phyloP scores from a whole-genome alignment of 345 rosid genomes.

The Lumnitzera littorea region DNA sequence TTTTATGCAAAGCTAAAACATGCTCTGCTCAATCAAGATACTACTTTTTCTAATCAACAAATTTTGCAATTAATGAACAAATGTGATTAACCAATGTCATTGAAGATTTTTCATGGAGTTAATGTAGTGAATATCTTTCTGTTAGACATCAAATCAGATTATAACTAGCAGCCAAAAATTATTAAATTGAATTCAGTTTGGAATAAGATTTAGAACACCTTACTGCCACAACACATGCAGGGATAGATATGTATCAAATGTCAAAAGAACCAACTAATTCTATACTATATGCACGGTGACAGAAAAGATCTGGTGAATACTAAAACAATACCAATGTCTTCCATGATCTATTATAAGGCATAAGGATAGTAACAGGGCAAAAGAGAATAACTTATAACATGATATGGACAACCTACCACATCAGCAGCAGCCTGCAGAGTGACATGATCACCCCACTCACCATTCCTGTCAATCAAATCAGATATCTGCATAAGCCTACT shows the following conservation, averaged over 20 bases:
- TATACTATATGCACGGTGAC: not conserved
- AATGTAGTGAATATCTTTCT: not conserved
- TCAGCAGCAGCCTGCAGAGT: constrained; percentile 53
- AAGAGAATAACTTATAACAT: not conserved
- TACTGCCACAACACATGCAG: too few species aligned
- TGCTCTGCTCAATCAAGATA: not conserved
- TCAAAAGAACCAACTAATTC: not conserved
- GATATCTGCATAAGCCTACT: not conserved
- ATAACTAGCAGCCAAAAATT: too few species aligned
- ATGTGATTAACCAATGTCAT: not conserved
- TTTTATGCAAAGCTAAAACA: not conserved
- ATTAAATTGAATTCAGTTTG: too few species aligned
- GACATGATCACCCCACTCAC: constrained; percentile 54
- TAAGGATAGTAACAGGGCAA: not conserved
- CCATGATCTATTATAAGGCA: not conserved
- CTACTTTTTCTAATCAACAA: too few species aligned
- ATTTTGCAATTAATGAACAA: not conserved
- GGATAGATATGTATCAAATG: not conserved
- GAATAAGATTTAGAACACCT: too few species aligned
- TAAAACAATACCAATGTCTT: not conserved
- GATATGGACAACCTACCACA: constrained; percentile 20
- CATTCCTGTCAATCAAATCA: constrained; percentile 20
- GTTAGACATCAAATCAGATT: too few species aligned
- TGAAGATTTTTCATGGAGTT: not conserved
- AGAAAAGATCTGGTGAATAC: not conserved